phyloP scores from a whole-genome alignment of 257 asterid species.

The Nicotiana otophora region DNA sequence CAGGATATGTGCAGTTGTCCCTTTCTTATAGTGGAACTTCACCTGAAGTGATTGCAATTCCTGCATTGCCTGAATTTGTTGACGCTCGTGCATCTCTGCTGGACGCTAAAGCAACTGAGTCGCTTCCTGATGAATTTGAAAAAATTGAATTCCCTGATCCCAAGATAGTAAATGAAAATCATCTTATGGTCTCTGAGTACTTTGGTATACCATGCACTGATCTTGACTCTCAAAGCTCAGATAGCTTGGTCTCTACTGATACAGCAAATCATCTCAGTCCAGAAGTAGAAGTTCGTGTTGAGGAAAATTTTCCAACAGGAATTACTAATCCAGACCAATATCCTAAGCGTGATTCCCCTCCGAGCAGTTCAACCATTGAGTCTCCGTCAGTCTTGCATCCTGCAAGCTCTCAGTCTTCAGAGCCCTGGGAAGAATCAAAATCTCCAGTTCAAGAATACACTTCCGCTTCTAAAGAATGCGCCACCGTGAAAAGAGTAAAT shows the following conservation, averaged over 20 bases:
- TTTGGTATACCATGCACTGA: slow-evolving; percentile 54
- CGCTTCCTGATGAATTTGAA: slow-evolving; percentile 43
- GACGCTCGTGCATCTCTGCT: slow-evolving; percentile 22
- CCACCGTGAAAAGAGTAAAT: slow-evolving; percentile 29
- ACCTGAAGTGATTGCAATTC: slow-evolving; percentile 69
- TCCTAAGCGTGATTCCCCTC: slow-evolving; percentile 53
- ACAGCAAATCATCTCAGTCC: slow-evolving; percentile 47
- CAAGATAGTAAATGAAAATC: slow-evolving; percentile 60
- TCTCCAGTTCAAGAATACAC: slow-evolving; percentile 34
- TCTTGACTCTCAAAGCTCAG: slow-evolving; percentile 42
- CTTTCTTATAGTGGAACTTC: slow-evolving; percentile 54
- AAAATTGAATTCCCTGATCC: slow-evolving; percentile 93
- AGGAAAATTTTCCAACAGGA: slow-evolving; percentile 34
- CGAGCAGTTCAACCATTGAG: slow-evolving; percentile 55
- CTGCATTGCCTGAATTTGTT: slow-evolving; percentile 36
- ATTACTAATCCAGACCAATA: slow-evolving; percentile 16
- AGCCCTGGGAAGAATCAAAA: slow-evolving; percentile 40
- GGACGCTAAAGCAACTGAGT: slow-evolving; percentile 21
- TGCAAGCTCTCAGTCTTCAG: slow-evolving; percentile 44
- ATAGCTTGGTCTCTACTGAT: slow-evolving; percentile 41
- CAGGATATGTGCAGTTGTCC: slow-evolving; percentile 84
- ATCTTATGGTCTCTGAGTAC: slow-evolving; percentile 80
- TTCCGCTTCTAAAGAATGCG: slow-evolving; percentile 21
- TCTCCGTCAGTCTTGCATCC: slow-evolving; percentile 42
- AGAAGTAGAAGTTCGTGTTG: slow-evolving; percentile 31